Evolutionary conservation across 768 basidiomycete genomes (phyloP), one percentile per base, ranked within the genome.

Genomic region (Russula foetens): DNA sequence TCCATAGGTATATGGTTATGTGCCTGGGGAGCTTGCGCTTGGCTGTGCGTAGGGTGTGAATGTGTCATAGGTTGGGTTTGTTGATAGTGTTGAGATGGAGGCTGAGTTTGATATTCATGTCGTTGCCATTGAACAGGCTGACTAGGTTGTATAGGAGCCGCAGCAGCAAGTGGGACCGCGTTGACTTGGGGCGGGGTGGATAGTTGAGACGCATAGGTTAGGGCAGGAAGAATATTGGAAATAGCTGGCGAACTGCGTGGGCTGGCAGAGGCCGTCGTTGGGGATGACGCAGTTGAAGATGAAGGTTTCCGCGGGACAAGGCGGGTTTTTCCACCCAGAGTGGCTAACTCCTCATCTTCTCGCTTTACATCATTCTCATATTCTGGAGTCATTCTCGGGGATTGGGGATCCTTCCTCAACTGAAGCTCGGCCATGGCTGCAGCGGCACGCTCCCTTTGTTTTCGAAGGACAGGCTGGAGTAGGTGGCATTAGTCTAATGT

Each of bases 271-370:
- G 66, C 52, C n/a, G 53, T 52, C 14, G 65, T 63, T 17, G 61
- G 65, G 12, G 67, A 67, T 7, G 58, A 61, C n/a, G 81, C 77
- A 9, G 76, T 73, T 7, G 78, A 75, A 29, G 60, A 62, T 21
- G 73, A 69, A 12, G 77, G 71, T 62, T 79, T 77, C 15, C 81
- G 71, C 0, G 84, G 71, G 0, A 88, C 80, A 2, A 86, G 76
- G 23, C 84, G 78, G 9, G 84, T 85, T 73, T 81, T 81, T 3
- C 86, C 85, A 24, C 83, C 81, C 12, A 86, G 76, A 2, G 79
- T 80, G 7, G 81, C 78, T 41, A 86, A 67, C 58, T 84, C 85
- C 41, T 85, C 84, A 26, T 76, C 77, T 66, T 86, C 85, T 56
- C 76, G 78, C 68, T 86, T 85, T 60, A 83, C 72, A 19, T 70